Base-by-base conservation (phyloP, 495 filamentous ascomycete genomes). In the Annulohypoxylon bovei region DNA sequence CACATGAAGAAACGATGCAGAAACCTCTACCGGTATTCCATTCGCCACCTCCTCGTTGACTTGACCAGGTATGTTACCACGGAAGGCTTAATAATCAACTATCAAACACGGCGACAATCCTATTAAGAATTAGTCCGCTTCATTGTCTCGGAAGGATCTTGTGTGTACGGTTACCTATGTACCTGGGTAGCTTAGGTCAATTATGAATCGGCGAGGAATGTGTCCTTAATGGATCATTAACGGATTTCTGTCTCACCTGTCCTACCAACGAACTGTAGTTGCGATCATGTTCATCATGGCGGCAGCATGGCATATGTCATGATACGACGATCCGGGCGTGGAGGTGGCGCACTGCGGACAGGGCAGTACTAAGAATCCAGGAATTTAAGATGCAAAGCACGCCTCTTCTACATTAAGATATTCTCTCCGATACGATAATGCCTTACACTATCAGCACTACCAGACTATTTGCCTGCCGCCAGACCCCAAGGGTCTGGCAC, bases 291-390 rank as follows among this genome's bases (percentile, higher is more conserved):
- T 50, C 8, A 11, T 20, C 27, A 54, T 54, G 22, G 32, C 37
- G 28, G 20, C 40, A 33, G 54, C 46, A 67, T 9, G 35, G 53
- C n/a, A n/a, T n/a, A 52, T 28, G 44, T 53, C 14, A n/a, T n/a
- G n/a, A n/a, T n/a, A 7, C 8, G 14, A 35, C 27, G 37, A 54
- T 64, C 54, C 32, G 44, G 35, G 6, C 9, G 55, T 32, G 64
- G 64, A 52, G 55, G 64, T 60, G 64, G 67, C 61, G 61, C 46
- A 28, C 46, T 28, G 11, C 11, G 25, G 56, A 6, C 14, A 11
- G 16, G 5, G 32, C 32, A n/a, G 65, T 56, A 40, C 44, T 32
- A 14, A 32, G 3, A 32, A 3, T 32, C 3, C 20, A 42, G 14
- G n/a, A 4, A 12, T 42, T 5, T 42, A 47, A 58, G 37, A 58